Percentiles rank a stretch among this genome's conserved stretches.
Evolutionary conservation across 116 monocot species (phyloP).

Genomic region (Iris pallida): DNA sequence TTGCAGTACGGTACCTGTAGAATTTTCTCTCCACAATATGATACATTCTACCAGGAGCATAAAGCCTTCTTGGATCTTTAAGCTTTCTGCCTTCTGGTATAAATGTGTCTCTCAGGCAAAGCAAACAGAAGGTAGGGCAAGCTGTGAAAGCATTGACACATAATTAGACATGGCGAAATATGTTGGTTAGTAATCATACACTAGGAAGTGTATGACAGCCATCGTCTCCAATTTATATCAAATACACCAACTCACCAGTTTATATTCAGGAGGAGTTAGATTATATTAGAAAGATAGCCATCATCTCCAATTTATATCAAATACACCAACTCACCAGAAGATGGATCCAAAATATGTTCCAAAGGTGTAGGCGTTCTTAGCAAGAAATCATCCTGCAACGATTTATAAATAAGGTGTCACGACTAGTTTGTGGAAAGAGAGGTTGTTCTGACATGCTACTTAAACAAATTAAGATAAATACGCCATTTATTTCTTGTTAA

Average conservation of each 20-base stretch:
- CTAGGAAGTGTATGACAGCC: background rate
- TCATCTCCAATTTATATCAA: background rate
- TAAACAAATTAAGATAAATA: too few relatives aligned
- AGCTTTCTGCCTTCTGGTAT: constrained; percentile 74
- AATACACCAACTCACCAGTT: constrained; percentile 46
- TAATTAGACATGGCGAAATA: constrained; percentile 22
- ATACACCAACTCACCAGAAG: constrained; percentile 57
- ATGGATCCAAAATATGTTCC: constrained; percentile 83
- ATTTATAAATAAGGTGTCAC: background rate
- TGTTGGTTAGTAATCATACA: background rate
- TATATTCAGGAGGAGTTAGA: too few relatives aligned
- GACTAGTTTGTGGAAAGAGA: too few relatives aligned
- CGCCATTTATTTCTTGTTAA: too few relatives aligned
- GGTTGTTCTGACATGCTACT: too few relatives aligned
- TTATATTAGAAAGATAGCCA: background rate
- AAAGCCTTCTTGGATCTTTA: constrained; percentile 70
- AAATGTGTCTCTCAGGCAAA: constrained; percentile 59
- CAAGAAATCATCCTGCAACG: constrained; percentile 90
- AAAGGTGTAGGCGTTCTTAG: constrained; percentile 94
- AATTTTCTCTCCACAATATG: constrained; percentile 85
- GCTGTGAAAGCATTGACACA: constrained; percentile 28
- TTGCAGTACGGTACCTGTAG: constrained; percentile 79
- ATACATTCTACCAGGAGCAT: constrained; percentile 85
- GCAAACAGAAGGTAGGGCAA: constrained; percentile 25
- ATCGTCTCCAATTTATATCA: background rate